These are phyloP conservation scores for Mediolabrus comicus DNA, from an alignment of 108 stramenopile genomes.

Conservation along the genomic window DNA sequence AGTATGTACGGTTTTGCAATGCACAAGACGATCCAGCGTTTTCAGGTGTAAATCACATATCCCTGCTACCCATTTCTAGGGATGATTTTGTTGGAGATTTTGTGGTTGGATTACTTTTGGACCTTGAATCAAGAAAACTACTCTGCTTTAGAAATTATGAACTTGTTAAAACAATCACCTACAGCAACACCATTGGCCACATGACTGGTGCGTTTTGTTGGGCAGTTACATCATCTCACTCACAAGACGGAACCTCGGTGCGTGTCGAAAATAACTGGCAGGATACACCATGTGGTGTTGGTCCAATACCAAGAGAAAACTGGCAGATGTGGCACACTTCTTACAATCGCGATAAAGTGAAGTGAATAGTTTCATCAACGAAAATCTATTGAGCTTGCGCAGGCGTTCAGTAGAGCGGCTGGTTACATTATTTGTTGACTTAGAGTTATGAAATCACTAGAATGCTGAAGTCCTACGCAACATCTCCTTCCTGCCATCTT, in stretches of 20 bases:
- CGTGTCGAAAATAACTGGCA: neutral
- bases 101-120: neutral
- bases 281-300: neutral
- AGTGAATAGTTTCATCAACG: too few species aligned
- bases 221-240: neutral
- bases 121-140: neutral
- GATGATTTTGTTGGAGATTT: neutral
- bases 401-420: too few species aligned
- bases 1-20: neutral
- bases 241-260: neutral
- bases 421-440: too few species aligned
- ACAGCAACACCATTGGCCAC: neutral
- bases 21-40: neutral
- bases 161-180: neutral
- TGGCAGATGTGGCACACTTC: neutral
- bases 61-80: neutral
- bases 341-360: too few species aligned
- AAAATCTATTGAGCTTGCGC: too few species aligned
- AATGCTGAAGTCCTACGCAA: too few species aligned
- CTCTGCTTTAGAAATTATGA: slow-evolving; percentile 1
- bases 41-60: neutral
- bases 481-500: too few species aligned
- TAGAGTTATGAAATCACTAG: too few species aligned
- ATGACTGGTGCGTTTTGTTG: slow-evolving; percentile 1
- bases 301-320: neutral